Conservation (phyloP, 2,329 filamentous ascomycete genomes). For the Pyricularia grisea region DNA sequence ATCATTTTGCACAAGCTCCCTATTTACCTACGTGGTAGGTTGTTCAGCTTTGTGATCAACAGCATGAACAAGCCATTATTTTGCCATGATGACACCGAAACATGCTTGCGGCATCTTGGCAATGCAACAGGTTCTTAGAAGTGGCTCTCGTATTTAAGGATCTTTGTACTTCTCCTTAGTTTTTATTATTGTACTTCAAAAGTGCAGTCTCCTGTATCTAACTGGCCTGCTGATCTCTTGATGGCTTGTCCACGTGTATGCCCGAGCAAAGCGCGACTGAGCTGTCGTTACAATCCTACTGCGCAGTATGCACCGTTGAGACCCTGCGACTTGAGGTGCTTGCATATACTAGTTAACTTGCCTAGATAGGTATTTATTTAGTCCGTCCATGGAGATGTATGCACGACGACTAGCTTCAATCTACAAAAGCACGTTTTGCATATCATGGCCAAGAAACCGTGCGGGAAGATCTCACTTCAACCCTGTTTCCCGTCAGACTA, state of each 20-base stretch:
- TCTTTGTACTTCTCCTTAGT: background rate
- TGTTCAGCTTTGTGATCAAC: background rate
- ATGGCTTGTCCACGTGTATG: background rate
- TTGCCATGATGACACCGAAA: background rate
- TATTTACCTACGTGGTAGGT: background rate
- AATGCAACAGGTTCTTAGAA: background rate
- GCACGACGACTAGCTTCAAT: background rate
- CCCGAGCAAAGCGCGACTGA: background rate
- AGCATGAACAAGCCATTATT: background rate
- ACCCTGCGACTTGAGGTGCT: background rate
- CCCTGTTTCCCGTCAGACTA: background rate
- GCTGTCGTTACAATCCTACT: background rate
- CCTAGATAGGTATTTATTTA: background rate
- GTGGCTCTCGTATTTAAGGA: background rate
- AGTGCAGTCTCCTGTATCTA: background rate
- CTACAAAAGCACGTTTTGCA: background rate
- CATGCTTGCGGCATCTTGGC: background rate
- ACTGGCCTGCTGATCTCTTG: background rate
- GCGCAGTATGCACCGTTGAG: background rate
- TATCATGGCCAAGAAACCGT: background rate
- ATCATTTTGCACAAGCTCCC: background rate
- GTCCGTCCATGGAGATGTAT: background rate
- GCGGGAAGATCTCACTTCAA: background rate
- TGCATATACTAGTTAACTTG: background rate
- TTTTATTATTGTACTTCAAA: too few species aligned